Evolutionary conservation across 768 basidiomycete genomes (phyloP).

Genomic region (Mycena kentingensis): DNA sequence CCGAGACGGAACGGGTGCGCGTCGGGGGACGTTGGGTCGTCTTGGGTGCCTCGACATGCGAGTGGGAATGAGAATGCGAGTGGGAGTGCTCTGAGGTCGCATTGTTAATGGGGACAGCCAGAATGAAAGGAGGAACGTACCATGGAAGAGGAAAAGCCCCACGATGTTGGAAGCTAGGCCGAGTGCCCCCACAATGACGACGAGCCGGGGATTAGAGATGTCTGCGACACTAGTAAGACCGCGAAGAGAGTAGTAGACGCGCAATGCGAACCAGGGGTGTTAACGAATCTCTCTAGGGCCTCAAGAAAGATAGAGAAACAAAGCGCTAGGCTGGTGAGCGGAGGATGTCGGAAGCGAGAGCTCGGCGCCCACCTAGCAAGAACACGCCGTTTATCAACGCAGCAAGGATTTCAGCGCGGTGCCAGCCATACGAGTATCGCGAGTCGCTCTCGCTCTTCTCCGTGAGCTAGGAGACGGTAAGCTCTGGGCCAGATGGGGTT

Average conservation of each 20-base stretch:
- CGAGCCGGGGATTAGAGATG: conserved; percentile 83
- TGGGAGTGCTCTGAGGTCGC: conserved; percentile 60
- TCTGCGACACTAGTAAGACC: conserved; percentile 47
- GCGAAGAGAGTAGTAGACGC: conserved; percentile 8
- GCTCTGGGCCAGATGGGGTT: conserved; percentile 10
- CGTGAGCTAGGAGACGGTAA: conserved; percentile 54
- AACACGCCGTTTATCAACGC: conserved; percentile 97
- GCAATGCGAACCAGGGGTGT: conserved; percentile 62
- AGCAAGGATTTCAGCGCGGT: conserved; percentile 93
- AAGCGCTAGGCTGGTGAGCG: conserved; percentile 50
- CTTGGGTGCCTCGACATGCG: conserved; percentile 39
- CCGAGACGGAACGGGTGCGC: conserved; percentile 3
- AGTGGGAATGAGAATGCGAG: conserved; percentile 56
- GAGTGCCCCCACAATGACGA: conserved; percentile 87
- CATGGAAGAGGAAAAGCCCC: conserved; percentile 94
- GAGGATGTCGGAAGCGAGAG: background rate
- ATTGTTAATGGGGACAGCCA: background rate
- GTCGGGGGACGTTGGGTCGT: conserved; percentile 36
- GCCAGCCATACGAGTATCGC: conserved; percentile 98
- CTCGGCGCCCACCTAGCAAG: conserved; percentile 50
- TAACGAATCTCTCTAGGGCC: conserved; percentile 88
- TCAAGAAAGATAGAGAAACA: conserved; percentile 96
- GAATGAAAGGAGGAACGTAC: conserved; percentile 42
- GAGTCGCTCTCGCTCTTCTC: conserved; percentile 59
- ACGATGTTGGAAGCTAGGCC: conserved; percentile 91